Base-by-base conservation (phyloP, 768 basidiomycete species). In the Lactifluus subvellereus region DNA sequence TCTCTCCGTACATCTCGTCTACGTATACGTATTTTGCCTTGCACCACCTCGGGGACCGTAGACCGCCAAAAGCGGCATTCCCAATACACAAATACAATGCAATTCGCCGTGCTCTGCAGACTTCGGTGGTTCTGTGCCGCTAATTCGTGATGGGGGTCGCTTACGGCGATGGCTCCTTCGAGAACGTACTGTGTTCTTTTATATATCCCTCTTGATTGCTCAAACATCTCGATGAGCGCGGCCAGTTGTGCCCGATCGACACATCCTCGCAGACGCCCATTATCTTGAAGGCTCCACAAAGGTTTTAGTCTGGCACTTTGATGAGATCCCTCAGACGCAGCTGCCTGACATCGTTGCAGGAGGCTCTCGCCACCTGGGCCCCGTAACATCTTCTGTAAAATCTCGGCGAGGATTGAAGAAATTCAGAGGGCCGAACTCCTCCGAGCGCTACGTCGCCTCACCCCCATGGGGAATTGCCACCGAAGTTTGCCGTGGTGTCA, bases 61-160 rank as follows among this genome's bases (percentile, higher is more conserved):
- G 27, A 16, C 13, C 27, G 20, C 49, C 56, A 40, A 20, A 6
- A 18, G 45, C n/a, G 10, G 35, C 11, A 35, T 47, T 5, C 6
- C 40, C 6, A 40, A 13, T 18, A 6, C 16, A 43, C 45, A 2
- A n/a, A 6, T 1, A 27, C 9, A 4, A 56, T 20, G 51, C 35
- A 9, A 30, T 14, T 53, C 27, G 13, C 20, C 11, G 37, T 53
- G 7, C 14, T 45, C 45, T 57, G 43, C 42, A 38, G 51, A 49
- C 42, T 33, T 37, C 32, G 33, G 33, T 38, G 13, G 22, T 16
- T 52, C 27, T 42, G 35, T 20, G 30, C 45, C 20, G 35, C n/a
- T 52, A 30, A 16, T 59, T 59, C n/a, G 22, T 13, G 33, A 52
- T 32, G 32, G 35, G 37, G 8, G 20, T 54, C 61, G 61, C 57